A percentile compares a stretch with the other conserved stretches of the same genome.
These are phyloP conservation scores for Rubroshorea leprosula DNA, from an alignment of 345 rosid species.

Conservation along the genomic window DNA sequence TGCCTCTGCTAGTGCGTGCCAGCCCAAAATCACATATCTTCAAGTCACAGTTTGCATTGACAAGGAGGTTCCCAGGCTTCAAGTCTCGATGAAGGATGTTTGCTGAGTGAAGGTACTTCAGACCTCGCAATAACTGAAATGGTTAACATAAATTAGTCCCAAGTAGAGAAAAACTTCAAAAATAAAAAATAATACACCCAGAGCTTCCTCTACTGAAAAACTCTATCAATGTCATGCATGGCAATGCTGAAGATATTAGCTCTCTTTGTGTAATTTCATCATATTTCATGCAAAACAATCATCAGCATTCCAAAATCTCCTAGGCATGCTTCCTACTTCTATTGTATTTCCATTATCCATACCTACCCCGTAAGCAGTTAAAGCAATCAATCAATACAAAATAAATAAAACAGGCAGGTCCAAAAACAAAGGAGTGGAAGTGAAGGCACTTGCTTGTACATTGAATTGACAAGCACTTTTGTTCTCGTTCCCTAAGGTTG, in stretches of 20 bases:
- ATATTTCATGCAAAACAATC: neutral
- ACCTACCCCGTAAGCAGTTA: neutral
- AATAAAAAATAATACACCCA: neutral
- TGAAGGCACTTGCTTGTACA: neutral
- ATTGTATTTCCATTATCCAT: neutral
- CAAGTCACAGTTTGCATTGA: slow-evolving; percentile 73
- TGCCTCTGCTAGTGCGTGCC: slow-evolving; percentile 64
- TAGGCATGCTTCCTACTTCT: neutral
- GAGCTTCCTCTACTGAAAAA: neutral
- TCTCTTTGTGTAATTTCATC: neutral
- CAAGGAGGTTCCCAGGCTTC: slow-evolving; percentile 86
- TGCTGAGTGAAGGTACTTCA: slow-evolving; percentile 91
- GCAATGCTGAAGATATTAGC: neutral
- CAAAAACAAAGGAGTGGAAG: neutral
- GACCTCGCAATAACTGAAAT: slow-evolving; percentile 65
- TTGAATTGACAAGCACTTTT: too few relatives aligned
- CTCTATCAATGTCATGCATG: too few relatives aligned
- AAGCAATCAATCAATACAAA: neutral
- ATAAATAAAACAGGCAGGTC: neutral
- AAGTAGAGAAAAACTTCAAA: neutral
- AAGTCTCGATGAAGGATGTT: slow-evolving; percentile 85
- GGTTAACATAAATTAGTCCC: slow-evolving; percentile 10
- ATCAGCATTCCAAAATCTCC: neutral
- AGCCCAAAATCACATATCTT: slow-evolving; percentile 90
- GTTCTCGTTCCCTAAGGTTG: too few relatives aligned